Conservation (phyloP, 768 basidiomycete species). For the Mycena capillaripes region DNA sequence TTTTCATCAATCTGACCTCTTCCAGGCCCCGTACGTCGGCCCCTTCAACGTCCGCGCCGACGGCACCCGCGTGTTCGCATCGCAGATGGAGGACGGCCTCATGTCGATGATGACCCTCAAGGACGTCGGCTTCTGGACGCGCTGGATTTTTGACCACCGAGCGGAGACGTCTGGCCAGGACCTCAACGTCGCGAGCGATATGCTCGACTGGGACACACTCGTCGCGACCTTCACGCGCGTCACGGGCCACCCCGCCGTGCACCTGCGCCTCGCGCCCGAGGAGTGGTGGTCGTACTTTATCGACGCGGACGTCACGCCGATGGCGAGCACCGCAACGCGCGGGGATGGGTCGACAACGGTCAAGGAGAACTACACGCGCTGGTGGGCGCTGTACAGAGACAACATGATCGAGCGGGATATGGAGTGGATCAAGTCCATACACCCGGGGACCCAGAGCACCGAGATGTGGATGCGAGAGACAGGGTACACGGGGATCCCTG, state of each 20-base stretch:
- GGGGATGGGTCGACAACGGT: conserved; percentile 50
- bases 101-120: conserved; percentile 41
- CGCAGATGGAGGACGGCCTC: conserved; percentile 39
- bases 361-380: conserved; percentile 57
- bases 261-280: conserved; percentile 48
- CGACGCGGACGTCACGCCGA: conserved; percentile 43
- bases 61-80: conserved; percentile 43
- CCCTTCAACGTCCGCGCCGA: conserved; percentile 42
- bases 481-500: conserved; percentile 21
- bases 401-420: conserved; percentile 58
- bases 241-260: conserved; percentile 51
- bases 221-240: conserved; percentile 52
- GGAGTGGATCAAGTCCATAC: conserved; percentile 57
- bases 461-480: conserved; percentile 34
- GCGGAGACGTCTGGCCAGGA: conserved; percentile 40
- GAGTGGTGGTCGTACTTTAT: conserved; percentile 50
- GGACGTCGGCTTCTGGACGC: conserved; percentile 43
- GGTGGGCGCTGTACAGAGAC: conserved; percentile 60
- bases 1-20: not conserved
- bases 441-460: conserved; percentile 44
- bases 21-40: conserved; percentile 33
- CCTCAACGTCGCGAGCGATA: conserved; percentile 43
- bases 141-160: conserved; percentile 45
- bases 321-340: conserved; percentile 46
- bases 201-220: conserved; percentile 39